Base-by-base conservation (phyloP, 2,329 filamentous ascomycete species). In the Waltergamsia citrina region DNA sequence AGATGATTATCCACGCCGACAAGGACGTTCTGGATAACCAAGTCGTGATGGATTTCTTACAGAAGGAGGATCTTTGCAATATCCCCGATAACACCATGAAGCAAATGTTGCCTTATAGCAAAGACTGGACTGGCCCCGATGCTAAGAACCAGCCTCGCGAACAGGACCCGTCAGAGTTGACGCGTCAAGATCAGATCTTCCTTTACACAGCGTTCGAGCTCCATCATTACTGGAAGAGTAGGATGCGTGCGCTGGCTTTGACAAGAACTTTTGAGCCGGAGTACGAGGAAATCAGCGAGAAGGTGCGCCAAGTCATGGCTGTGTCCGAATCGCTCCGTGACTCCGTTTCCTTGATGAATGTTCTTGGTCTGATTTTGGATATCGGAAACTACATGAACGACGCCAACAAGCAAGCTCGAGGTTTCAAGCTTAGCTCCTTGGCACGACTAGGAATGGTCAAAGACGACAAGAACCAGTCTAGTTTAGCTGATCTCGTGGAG, bases 331-430 rank as follows among this genome's bases (percentile, higher is more conserved):
- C 86, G 8, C 65, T 98, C 35, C 77, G 90, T 31, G 87, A 94
- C 52, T 95, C 88, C 2, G 86, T 94, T 18, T 83, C 86, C 18
- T 64, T 98, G 48, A 94, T 96, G 81, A 95, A 94, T 44, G 87
- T 98, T 30, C 75, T 98, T 37, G 88, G 90, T 38, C 71, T 96
- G 41, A 98, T 98, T 58, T 67, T 98, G 48, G 90, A 95, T 57
- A 94, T 98, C 51, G 92, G 92, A 58, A 98, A 98, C 60, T 98
- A 94, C 70, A 98, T 98, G 92, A 98, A 98, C 67, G 92, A 96
- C 54, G 82, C 88, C 36, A 96, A 95, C 63, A 98, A 98, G 65
- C 92, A 96, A 62, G 92, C 92, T 4, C 85, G 82, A 38, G 92
- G 92, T 41, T 98, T 98, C 79, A 98, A 98, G 66, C 76, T 98